Evolutionary conservation across 1,284 basidiomycete species (phyloP).

Genomic region (Laetiporus sulphureus): DNA sequence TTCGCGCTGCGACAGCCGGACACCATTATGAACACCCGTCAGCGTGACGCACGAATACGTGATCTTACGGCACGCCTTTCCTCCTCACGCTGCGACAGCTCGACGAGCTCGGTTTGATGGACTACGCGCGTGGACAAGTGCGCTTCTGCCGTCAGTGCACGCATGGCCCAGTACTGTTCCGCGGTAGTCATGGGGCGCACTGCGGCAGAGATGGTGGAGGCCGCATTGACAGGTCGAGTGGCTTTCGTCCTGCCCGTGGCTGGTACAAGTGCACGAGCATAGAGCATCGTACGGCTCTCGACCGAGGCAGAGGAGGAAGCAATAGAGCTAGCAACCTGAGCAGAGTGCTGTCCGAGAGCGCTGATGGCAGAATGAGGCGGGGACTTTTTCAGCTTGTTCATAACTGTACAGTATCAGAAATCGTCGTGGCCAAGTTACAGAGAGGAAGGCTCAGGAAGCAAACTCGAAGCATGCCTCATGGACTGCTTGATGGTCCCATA

Average conservation of each 20-base stretch:
- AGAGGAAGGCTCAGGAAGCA: too few species aligned
- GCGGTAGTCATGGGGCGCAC: slow-evolving; percentile 12
- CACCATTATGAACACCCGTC: background rate
- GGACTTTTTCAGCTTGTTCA: slow-evolving; percentile 15
- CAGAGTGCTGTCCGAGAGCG: background rate
- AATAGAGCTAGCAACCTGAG: slow-evolving; percentile 1
- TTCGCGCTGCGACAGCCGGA: slow-evolving; percentile 32
- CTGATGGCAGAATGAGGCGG: background rate
- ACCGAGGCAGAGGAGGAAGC: background rate
- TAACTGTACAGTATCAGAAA: too few species aligned
- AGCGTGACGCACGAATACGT: background rate
- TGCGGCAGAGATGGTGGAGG: background rate
- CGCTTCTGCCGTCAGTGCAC: slow-evolving; percentile 56
- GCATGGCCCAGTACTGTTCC: slow-evolving; percentile 60
- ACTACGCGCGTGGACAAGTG: slow-evolving; percentile 38
- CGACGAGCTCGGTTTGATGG: slow-evolving; percentile 41
- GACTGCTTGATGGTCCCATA: too few species aligned
- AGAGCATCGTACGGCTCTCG: slow-evolving; percentile 18
- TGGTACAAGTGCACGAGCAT: slow-evolving; percentile 10
- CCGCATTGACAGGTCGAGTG: background rate
- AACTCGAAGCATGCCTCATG: too few species aligned
- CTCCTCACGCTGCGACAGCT: slow-evolving; percentile 34
- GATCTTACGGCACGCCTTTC: slow-evolving; percentile 39
- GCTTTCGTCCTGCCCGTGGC: background rate
- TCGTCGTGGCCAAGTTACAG: too few species aligned